phyloP scores from a whole-genome alignment of 805 yeast genomes.

The Yamadazyma endophytica region DNA sequence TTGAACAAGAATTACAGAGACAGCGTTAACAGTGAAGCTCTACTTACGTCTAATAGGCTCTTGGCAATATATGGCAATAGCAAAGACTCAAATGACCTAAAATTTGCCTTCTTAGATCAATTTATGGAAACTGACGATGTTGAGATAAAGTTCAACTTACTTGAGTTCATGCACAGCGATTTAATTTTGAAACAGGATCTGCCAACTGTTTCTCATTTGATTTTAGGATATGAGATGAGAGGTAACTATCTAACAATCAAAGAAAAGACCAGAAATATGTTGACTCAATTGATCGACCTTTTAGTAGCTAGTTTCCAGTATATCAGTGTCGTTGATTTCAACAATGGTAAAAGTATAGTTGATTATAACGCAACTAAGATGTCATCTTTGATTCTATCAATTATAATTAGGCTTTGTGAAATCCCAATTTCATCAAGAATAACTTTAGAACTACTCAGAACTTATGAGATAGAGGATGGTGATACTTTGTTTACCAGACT shows the following conservation, averaged over 20 bases:
- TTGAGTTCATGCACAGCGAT: constrained; percentile 54
- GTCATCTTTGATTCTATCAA: constrained; percentile 55
- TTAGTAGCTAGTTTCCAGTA: constrained; percentile 44
- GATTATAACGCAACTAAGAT: constrained; percentile 55
- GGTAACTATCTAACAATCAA: constrained; percentile 48
- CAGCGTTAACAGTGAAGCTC: constrained; percentile 15
- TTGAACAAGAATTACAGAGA: constrained; percentile 41
- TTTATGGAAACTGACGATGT: constrained; percentile 41
- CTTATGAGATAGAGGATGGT: constrained; percentile 16
- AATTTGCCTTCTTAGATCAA: constrained; percentile 69
- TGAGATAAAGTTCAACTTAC: constrained; percentile 50
- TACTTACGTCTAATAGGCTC: constrained; percentile 54
- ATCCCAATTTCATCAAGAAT: constrained; percentile 50
- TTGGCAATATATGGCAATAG: constrained; percentile 69
- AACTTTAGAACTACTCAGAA: constrained; percentile 51
- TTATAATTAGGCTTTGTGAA: constrained; percentile 58
- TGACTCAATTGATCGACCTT: constrained; percentile 47
- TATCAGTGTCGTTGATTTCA: constrained; percentile 34
- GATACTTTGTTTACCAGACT: constrained; percentile 48
- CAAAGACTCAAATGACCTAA: constrained; percentile 73
- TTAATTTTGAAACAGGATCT: constrained; percentile 35
- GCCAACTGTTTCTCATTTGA: constrained; percentile 63
- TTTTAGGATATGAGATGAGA: constrained; percentile 65
- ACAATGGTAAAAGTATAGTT: constrained; percentile 31
- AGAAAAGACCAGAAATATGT: constrained; percentile 52